phyloP scores from a whole-genome alignment of 768 basidiomycete species.

The Ephemerocybe angulata region DNA sequence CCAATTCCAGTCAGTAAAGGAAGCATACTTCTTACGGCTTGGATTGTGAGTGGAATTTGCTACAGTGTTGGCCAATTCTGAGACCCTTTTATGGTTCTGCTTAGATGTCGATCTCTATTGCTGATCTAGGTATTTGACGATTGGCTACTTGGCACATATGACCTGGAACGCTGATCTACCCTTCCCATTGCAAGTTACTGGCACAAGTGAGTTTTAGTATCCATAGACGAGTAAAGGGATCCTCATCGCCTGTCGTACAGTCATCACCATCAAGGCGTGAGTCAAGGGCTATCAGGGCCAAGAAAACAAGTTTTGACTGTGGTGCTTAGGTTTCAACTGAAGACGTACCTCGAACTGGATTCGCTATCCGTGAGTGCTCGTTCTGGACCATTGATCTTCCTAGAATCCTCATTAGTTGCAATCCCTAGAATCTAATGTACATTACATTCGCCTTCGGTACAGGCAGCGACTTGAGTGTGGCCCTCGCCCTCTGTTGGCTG shows the following conservation, averaged over 20 bases:
- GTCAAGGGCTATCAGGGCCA: neutral
- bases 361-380: constrained; percentile 38
- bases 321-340: constrained; percentile 34
- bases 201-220: constrained; percentile 29
- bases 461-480: constrained; percentile 49
- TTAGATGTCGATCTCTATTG: constrained; percentile 34
- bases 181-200: constrained; percentile 26
- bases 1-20: constrained; percentile 39
- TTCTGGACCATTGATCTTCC: neutral
- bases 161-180: constrained; percentile 2
- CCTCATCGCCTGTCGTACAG: constrained; percentile 28
- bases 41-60: constrained; percentile 40
- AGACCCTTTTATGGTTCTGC: neutral
- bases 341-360: constrained; percentile 34
- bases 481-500: constrained; percentile 46
- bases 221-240: no score
- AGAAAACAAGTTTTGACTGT: neutral
- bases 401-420: neutral
- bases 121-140: constrained; percentile 42
- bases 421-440: constrained; percentile 46
- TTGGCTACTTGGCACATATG: neutral
- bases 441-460: constrained; percentile 48
- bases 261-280: constrained; percentile 48
- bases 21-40: constrained; percentile 38
- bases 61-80: no score